Evolutionary conservation across 768 basidiomycete species (phyloP), one percentile per base, ranked within the genome.

Genomic region (Suillus subaureus): DNA sequence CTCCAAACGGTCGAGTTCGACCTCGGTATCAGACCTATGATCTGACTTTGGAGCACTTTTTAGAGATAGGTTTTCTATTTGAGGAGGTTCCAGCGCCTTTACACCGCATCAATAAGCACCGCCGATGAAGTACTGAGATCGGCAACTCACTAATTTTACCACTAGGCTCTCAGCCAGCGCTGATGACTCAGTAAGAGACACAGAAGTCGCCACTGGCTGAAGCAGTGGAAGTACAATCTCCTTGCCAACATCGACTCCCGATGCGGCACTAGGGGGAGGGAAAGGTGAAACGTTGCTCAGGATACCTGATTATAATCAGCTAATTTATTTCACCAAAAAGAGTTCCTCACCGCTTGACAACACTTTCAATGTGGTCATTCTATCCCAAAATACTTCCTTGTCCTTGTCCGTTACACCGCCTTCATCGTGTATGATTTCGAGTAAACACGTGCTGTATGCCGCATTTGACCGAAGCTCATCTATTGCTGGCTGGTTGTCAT

Each of bases 401-500:
- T 75, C 75, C 70, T 84, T 81, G 31, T 74, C 79, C 39, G 80
- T 76, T 16, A 73, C 63, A 11, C 70, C 52, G 43, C 66, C 66
- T 43, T 71, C 73, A 23, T 79, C 71, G 64, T 80, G 85, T 31
- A 85, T 83, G 33, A 93, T 87, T 6, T 86, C 84, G 61, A 93
- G 75, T 6, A 96, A 83, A 71, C 86, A 89, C 7, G 87, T 80
- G 60, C 86, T 80, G 70, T 91, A 91, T 2, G 82, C 80, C 16
- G 83, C 84, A 72, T 91, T 82, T 33, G 83, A 75, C 26, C 87
- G 82, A 23, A 96, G 73, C 63, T 89, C 87, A n/a, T 85, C 74
- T 61, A 89, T 87, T 37, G 89, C 87, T 21, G 89, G 85, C n/a
- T 78, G 80, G 68, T 97, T 98, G 73, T 97, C 96, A 74, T 96